These are phyloP conservation scores for Corchorus olitorius DNA, from an alignment of 345 rosid genomes.

Conservation along the genomic window DNA sequence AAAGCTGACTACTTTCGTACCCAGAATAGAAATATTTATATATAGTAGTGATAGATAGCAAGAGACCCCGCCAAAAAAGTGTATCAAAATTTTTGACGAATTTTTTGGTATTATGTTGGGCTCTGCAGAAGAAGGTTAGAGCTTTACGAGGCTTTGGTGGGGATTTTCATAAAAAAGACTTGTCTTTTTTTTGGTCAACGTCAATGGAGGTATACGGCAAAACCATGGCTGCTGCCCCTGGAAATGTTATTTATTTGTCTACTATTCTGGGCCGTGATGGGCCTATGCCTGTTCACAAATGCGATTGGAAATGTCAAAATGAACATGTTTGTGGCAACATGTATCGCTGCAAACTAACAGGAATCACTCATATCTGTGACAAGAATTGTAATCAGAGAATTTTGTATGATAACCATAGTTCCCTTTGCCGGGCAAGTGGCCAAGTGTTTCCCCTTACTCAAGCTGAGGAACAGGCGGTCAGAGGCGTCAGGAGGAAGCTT, in stretches of 20 bases:
- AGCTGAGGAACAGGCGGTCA: slow-evolving; percentile 87
- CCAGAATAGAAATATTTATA: neutral
- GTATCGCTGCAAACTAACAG: slow-evolving; percentile 92
- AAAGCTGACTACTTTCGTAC: neutral
- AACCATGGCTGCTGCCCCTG: slow-evolving; percentile 62
- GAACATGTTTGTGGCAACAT: slow-evolving; percentile 90
- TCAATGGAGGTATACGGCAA: slow-evolving; percentile 85
- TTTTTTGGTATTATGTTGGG: slow-evolving; percentile 33
- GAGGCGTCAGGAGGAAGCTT: slow-evolving; percentile 95
- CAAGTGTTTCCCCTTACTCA: slow-evolving; percentile 73
- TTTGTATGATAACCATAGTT: slow-evolving; percentile 92
- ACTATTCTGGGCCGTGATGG: slow-evolving; percentile 84
- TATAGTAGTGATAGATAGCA: neutral
- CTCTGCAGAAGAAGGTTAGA: slow-evolving; percentile 42
- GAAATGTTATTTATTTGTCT: slow-evolving; percentile 86
- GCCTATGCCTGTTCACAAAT: slow-evolving; percentile 73
- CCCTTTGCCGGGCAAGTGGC: slow-evolving; percentile 88
- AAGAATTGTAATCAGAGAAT: slow-evolving; percentile 98
- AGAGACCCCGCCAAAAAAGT: neutral
- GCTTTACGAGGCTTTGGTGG: slow-evolving; percentile 20
- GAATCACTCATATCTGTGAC: slow-evolving; percentile 96
- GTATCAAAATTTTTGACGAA: slow-evolving; percentile 5
- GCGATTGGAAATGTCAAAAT: slow-evolving; percentile 91
- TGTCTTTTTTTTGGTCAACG: slow-evolving; percentile 15
- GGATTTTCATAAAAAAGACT: neutral